Evolutionary conservation across 2,329 filamentous ascomycete genomes (phyloP).

Genomic region (Diplodia mutila): DNA sequence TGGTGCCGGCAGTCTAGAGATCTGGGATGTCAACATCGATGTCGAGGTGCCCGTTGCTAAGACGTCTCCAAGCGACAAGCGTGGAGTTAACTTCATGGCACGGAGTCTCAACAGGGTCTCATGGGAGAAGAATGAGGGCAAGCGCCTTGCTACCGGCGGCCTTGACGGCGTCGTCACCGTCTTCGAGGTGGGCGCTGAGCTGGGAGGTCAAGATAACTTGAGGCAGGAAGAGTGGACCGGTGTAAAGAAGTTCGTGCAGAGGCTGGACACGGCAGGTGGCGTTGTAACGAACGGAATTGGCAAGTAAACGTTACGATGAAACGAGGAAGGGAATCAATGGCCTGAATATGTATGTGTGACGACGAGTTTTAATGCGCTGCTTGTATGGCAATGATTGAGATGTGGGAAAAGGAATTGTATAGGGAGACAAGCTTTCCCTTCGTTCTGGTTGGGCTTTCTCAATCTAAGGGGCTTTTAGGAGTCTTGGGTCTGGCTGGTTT

Average conservation of each 20-base stretch:
- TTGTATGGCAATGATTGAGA: neutral
- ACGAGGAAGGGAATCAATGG: neutral
- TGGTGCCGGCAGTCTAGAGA: slow-evolving; percentile 85
- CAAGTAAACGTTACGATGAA: neutral
- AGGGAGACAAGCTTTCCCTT: neutral
- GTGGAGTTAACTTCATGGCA: slow-evolving; percentile 65
- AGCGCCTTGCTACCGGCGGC: slow-evolving; percentile 84
- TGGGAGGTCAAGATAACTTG: slow-evolving; percentile 82
- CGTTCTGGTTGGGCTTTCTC: neutral
- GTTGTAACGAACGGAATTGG: slow-evolving; percentile 15
- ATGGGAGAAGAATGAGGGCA: slow-evolving; percentile 90
- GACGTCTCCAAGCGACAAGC: slow-evolving; percentile 67
- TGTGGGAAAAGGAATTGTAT: neutral
- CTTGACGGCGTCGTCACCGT: slow-evolving; percentile 89
- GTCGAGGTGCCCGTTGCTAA: slow-evolving; percentile 88
- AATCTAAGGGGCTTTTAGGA: slow-evolving; percentile 5
- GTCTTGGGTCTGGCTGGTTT: slow-evolving; percentile 13
- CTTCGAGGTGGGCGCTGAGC: slow-evolving; percentile 83
- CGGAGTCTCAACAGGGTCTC: slow-evolving; percentile 92
- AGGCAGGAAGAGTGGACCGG: slow-evolving; percentile 89
- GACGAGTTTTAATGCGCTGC: slow-evolving; percentile 5
- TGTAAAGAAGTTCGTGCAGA: slow-evolving; percentile 85
- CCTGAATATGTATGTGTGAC: neutral
- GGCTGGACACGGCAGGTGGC: slow-evolving; percentile 59
- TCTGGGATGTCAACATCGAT: slow-evolving; percentile 93